Percentiles rank a stretch among this genome's conserved stretches.
Evolutionary conservation across 2,329 filamentous ascomycete species (phyloP).

Genomic region (Grosmannia serpens): DNA sequence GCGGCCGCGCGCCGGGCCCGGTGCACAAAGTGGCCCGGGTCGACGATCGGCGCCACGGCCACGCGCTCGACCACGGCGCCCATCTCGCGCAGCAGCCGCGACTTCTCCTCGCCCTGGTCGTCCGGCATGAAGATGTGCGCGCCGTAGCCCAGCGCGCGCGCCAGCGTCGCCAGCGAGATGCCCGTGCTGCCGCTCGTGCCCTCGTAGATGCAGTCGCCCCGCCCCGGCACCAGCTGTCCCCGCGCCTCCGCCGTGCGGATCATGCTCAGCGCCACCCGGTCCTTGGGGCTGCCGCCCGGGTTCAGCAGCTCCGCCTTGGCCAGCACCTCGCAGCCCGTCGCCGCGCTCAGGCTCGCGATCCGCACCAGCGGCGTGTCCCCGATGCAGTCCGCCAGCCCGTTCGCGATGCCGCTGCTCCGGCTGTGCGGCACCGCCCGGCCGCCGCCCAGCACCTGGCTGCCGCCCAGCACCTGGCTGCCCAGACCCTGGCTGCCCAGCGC

Average conservation of each 20-base stretch:
- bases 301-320: conserved; percentile 96
- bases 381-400: conserved; percentile 84
- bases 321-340: conserved; percentile 79
- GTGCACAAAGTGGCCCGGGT: conserved; percentile 89
- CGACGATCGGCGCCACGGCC: conserved; percentile 84
- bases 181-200: conserved; percentile 94
- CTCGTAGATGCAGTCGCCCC: conserved; percentile 93
- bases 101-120: conserved; percentile 83
- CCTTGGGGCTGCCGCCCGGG: conserved; percentile 87
- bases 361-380: conserved; percentile 84
- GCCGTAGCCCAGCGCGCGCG: conserved; percentile 76
- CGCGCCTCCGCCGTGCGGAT: conserved; percentile 70
- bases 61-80: conserved; percentile 91
- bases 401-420: conserved; percentile 35
- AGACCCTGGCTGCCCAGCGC: not conserved
- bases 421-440: too few relatives aligned
- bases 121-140: conserved; percentile 97
- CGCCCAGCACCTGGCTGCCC: not conserved
- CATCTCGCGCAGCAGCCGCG: conserved; percentile 74
- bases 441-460: not conserved
- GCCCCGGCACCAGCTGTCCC: conserved; percentile 63
- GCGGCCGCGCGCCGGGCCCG: conserved; percentile 64
- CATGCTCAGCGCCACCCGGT: conserved; percentile 85
- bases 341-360: conserved; percentile 74
- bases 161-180: conserved; percentile 84